Evolutionary conservation across 1,139 yeast species (phyloP).

Genomic region (Saccharomyces pastorianus): DNA sequence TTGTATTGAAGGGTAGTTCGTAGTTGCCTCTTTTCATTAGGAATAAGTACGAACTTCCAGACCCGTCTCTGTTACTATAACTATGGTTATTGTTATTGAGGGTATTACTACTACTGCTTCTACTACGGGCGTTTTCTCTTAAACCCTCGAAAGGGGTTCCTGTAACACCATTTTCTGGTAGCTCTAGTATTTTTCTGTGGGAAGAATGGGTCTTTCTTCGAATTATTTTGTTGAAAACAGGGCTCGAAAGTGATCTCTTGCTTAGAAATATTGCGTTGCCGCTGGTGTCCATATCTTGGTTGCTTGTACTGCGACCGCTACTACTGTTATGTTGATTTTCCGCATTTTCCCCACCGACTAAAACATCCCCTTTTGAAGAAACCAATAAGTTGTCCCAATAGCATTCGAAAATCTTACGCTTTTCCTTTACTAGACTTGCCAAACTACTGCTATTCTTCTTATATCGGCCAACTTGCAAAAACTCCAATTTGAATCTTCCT

Average conservation of each 20-base stretch:
- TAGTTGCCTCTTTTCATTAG: constrained; percentile 58
- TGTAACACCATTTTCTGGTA: constrained; percentile 25
- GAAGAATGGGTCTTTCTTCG: constrained; percentile 3
- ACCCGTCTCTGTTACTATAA: not conserved
- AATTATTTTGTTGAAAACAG: constrained; percentile 6
- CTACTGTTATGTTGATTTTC: constrained; percentile 1
- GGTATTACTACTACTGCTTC: not conserved
- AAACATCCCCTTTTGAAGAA: constrained; percentile 39
- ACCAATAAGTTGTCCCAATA: constrained; percentile 55
- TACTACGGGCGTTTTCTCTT: constrained; percentile 15
- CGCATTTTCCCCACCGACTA: constrained; percentile 39
- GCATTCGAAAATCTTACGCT: constrained; percentile 42
- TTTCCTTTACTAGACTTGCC: constrained; percentile 44
- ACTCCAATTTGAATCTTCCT: constrained; percentile 52
- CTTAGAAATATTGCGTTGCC: not conserved
- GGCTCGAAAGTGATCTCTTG: constrained; percentile 8
- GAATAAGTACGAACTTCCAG: constrained; percentile 25
- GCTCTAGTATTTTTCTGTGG: constrained; percentile 14
- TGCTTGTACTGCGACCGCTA: not conserved
- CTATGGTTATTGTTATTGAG: not conserved
- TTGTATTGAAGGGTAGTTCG: constrained; percentile 51
- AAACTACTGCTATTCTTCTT: constrained; percentile 34
- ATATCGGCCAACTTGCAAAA: constrained; percentile 34
- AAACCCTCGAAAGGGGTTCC: constrained; percentile 36
- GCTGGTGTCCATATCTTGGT: not conserved